Base-by-base conservation (phyloP, 1,139 yeast species). In the Geotrichum cucujoidarum region DNA sequence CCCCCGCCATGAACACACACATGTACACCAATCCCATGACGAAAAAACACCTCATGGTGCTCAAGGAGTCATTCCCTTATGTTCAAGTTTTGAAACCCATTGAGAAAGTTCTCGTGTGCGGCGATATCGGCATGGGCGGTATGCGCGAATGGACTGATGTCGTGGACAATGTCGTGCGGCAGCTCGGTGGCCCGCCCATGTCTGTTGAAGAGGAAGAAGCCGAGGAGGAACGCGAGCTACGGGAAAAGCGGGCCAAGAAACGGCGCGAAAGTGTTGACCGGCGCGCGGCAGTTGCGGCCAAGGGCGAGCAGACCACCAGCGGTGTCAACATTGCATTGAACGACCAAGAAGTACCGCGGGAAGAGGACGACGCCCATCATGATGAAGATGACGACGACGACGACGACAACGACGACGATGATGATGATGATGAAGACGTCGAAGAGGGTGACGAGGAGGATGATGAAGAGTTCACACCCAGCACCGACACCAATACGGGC, bases 101-200 rank as follows among this genome's bases (percentile, higher is more conserved):
- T 24, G 98, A 92, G 61, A 92, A 92, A 65, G 95, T 90, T 6
- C 73, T 88, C 55, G 88, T 87, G 3, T 88, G 95, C 71, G 98
- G 98, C 44, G 98, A 92, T 66, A 87, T 92, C 51, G 98, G 98
- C 2, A 84, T 80, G 72, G 98, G 98, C 22, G 98, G 97, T 8
- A 92, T 92, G 98, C 75, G 95, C 61, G 97, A 92, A 67, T 90
- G 97, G 97, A 77, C 81, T 53, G 97, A 89, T 56, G 78, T 90
- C 48, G 97, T 89, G 10, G 96, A 88, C 59, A 78, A 81, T 14
- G 66, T 88, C 48, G 80, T 87, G 45, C 75, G 79, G 4, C 57
- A 63, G 21, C 60, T 70, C 16, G 71, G 71, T 25, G 67, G 66
- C 3, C 60, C 59, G 1, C 60, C 61, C 4, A 61, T 58, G n/a